phyloP scores from a whole-genome alignment of 2,329 filamentous ascomycete genomes.

The Aureobasidium sp. region DNA sequence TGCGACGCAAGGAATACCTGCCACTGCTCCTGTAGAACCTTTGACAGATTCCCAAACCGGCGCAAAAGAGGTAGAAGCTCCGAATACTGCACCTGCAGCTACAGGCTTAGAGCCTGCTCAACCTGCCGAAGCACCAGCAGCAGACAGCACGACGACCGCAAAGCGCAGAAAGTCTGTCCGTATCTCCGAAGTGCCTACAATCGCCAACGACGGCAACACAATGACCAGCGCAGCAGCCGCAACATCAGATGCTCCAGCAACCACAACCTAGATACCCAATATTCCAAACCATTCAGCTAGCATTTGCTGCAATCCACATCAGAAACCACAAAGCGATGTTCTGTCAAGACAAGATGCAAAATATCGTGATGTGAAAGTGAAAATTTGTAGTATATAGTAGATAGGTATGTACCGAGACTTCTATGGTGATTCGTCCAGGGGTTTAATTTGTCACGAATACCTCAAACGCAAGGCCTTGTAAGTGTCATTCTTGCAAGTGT shows the following conservation, averaged over 20 bases:
- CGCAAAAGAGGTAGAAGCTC: not conserved
- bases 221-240: not conserved
- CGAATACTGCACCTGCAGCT: not conserved
- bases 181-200: not conserved
- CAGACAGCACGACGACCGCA: not conserved
- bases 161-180: constrained; percentile 13
- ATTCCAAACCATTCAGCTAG: not conserved
- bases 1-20: not conserved
- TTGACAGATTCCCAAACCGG: not conserved
- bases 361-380: too few relatives aligned
- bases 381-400: not conserved
- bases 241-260: not conserved
- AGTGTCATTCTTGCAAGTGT: constrained; percentile 19
- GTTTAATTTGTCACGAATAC: constrained; percentile 13
- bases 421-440: constrained; percentile 19
- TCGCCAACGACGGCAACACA: not conserved
- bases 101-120: not conserved
- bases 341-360: not conserved
- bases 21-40: not conserved
- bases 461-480: constrained; percentile 20
- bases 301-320: not conserved
- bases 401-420: constrained; percentile 17
- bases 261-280: constrained; percentile 9
- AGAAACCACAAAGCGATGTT: not conserved
- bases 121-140: not conserved